Percentiles rank a stretch among this genome's conserved stretches.
Evolutionary conservation across 768 basidiomycete genomes (phyloP).

Genomic region (Boletus barrowsii): DNA sequence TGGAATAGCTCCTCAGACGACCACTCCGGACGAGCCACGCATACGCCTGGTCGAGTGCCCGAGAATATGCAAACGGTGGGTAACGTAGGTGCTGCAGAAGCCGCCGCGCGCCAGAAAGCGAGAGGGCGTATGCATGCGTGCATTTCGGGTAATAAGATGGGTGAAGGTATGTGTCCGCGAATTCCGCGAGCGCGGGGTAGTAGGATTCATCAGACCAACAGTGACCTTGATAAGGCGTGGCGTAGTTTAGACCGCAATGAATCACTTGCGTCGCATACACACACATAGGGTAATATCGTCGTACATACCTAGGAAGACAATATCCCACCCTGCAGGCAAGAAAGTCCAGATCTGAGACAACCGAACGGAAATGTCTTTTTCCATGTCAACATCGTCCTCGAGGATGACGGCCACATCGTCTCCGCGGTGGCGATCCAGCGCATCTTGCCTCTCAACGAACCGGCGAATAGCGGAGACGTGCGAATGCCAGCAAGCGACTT

Average conservation of each 20-base stretch:
- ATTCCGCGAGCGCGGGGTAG: conserved; percentile 36
- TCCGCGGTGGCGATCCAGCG: neutral
- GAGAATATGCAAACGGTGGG: conserved; percentile 71
- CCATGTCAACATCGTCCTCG: conserved; percentile 81
- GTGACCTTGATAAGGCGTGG: conserved; percentile 48
- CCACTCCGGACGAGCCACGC: conserved; percentile 61
- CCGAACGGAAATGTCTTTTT: conserved; percentile 50
- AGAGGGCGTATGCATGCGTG: conserved; percentile 71
- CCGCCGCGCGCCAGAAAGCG: conserved; percentile 56
- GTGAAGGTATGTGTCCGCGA: conserved; percentile 38
- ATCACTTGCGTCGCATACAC: neutral
- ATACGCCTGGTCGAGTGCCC: conserved; percentile 72
- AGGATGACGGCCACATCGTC: conserved; percentile 52
- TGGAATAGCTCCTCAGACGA: conserved; percentile 55
- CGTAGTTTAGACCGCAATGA: conserved; percentile 1
- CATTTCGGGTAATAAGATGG: conserved; percentile 63
- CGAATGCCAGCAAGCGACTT: conserved; percentile 72
- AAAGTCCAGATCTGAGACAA: conserved; percentile 44
- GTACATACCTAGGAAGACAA: conserved; percentile 63
- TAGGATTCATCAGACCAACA: conserved; percentile 74
- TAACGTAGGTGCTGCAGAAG: conserved; percentile 57
- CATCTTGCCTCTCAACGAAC: conserved; percentile 35
- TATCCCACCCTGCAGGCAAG: conserved; percentile 66
- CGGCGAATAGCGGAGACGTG: conserved; percentile 52
- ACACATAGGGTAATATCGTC: neutral